Conservation (phyloP, 1,139 yeast species). For the Suhomyces kunorum region DNA sequence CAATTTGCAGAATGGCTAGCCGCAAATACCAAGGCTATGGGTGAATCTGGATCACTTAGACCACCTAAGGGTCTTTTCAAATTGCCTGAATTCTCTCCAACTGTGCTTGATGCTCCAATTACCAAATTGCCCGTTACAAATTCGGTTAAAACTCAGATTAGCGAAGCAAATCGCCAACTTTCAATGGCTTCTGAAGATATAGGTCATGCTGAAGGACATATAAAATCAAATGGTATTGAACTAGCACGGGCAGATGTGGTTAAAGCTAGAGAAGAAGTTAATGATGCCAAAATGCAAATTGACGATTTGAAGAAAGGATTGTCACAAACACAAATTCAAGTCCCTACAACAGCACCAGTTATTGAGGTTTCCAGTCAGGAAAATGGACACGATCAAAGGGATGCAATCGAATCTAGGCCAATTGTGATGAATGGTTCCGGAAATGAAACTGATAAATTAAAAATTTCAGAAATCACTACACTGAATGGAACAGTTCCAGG, state of each 20-base stretch:
- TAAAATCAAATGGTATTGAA: neutral
- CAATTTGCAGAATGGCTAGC: conserved; percentile 10
- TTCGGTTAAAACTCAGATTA: neutral
- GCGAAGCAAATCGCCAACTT: neutral
- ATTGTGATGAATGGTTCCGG: too few relatives aligned
- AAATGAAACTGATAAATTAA: too few relatives aligned
- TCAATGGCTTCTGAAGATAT: neutral
- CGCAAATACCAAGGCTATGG: conserved; percentile 7
- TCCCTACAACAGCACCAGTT: too few relatives aligned
- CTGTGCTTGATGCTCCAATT: neutral
- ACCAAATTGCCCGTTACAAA: neutral
- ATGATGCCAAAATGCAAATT: neutral
- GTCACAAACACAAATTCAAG: too few relatives aligned
- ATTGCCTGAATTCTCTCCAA: conserved; percentile 1
- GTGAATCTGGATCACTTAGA: neutral
- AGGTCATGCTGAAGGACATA: neutral
- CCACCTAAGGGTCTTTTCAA: conserved; percentile 7
- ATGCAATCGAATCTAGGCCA: too few relatives aligned
- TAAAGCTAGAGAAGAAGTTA: neutral
- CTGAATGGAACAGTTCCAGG: too few relatives aligned
- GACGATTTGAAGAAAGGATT: neutral
- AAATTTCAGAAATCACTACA: too few relatives aligned
- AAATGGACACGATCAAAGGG: too few relatives aligned
- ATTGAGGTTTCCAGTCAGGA: too few relatives aligned
- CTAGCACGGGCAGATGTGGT: neutral